phyloP scores from a whole-genome alignment of 148 eudicot species.

The Gaultheria prostrata region DNA sequence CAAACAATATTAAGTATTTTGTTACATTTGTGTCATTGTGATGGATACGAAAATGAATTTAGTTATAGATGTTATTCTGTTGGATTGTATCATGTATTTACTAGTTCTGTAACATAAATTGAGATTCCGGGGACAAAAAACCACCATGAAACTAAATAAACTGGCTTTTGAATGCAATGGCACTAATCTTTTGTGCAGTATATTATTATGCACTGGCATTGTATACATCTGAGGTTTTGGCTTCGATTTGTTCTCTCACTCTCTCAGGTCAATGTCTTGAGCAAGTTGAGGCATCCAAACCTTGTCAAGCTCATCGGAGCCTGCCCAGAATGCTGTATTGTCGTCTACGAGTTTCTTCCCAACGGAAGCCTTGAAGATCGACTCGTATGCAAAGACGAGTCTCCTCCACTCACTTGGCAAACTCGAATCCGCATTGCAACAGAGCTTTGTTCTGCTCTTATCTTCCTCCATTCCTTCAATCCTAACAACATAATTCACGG shows the following conservation, averaged over 20 bases:
- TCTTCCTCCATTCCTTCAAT: slow-evolving; percentile 67
- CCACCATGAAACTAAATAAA: neutral
- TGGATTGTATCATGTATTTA: neutral
- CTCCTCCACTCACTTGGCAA: slow-evolving; percentile 80
- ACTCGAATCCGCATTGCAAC: slow-evolving; percentile 71
- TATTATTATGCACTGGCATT: neutral
- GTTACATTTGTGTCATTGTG: neutral
- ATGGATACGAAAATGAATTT: neutral
- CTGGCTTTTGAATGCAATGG: neutral
- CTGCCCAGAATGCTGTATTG: slow-evolving; percentile 66
- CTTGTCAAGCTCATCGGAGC: slow-evolving; percentile 82
- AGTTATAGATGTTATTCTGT: neutral
- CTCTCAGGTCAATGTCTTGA: slow-evolving; percentile 67
- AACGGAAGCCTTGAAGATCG: slow-evolving; percentile 96
- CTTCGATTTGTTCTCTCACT: slow-evolving; percentile 18
- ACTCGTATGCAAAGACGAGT: slow-evolving; percentile 62
- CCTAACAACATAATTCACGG: slow-evolving; percentile 68
- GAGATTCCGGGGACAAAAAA: neutral
- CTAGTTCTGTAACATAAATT: neutral
- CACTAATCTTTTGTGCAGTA: neutral
- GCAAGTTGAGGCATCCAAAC: slow-evolving; percentile 83
- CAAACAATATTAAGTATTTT: neutral
- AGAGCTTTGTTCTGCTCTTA: slow-evolving; percentile 77
- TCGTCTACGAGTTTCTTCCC: slow-evolving; percentile 76
- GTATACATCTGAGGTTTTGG: slow-evolving; percentile 6